phyloP scores from a whole-genome alignment of 1,139 yeast genomes.

The Yamadazyma trypodendri region DNA sequence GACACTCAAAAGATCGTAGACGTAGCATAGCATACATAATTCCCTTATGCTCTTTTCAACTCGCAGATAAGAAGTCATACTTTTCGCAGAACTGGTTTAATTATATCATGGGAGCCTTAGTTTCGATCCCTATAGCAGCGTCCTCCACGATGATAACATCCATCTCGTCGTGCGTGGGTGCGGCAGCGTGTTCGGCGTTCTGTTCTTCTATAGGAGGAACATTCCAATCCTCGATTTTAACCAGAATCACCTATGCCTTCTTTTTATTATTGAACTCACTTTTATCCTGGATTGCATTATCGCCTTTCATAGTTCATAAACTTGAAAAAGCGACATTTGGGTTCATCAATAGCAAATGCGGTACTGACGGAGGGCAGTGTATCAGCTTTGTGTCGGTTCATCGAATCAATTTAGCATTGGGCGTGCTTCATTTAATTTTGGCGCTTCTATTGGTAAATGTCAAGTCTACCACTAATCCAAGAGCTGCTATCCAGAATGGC shows the following conservation, averaged over 20 bases:
- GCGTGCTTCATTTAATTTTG: constrained; percentile 69
- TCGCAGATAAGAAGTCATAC: not conserved
- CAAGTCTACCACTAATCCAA: constrained; percentile 72
- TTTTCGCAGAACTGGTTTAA: too few relatives aligned
- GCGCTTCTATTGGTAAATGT: constrained; percentile 72
- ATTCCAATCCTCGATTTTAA: constrained; percentile 61
- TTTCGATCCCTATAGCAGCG: constrained; percentile 70
- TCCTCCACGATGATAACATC: constrained; percentile 48
- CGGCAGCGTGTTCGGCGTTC: constrained; percentile 74
- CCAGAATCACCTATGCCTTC: constrained; percentile 79
- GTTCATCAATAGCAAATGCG: constrained; percentile 55
- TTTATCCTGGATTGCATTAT: constrained; percentile 86
- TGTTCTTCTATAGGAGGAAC: constrained; percentile 63
- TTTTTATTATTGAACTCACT: constrained; percentile 75
- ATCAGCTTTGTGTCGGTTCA: constrained; percentile 92
- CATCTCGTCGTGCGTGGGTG: constrained; percentile 80
- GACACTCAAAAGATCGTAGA: too few relatives aligned
- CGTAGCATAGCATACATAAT: not conserved
- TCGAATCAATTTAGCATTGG: constrained; percentile 85
- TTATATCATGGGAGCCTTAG: constrained; percentile 71
- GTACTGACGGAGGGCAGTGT: constrained; percentile 84
- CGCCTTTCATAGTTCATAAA: constrained; percentile 75
- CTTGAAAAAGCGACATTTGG: constrained; percentile 75
- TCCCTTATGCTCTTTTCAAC: not conserved
- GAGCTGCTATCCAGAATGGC: constrained; percentile 86